Evolutionary conservation across 331 rosid genomes (phyloP).

Genomic region (Telfairia occidentalis): DNA sequence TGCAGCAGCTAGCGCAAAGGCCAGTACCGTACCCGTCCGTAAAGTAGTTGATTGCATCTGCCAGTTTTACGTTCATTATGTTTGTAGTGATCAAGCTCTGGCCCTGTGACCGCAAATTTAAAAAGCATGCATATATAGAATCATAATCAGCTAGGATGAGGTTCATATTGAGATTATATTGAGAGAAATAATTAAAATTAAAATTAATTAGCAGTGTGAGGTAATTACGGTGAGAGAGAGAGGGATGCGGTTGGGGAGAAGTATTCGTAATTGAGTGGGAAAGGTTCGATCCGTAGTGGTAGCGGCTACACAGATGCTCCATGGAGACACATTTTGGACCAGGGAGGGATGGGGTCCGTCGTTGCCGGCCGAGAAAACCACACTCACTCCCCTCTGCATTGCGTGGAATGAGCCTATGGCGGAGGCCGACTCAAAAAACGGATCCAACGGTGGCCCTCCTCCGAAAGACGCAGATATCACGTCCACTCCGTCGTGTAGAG

Average conservation of each 20-base stretch:
- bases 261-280: constrained; percentile 25
- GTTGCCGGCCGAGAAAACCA: constrained; percentile 47
- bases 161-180: too few species aligned
- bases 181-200: too few species aligned
- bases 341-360: constrained; percentile 33
- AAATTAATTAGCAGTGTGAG: too few species aligned
- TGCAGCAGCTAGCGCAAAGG: too few species aligned
- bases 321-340: constrained; percentile 37
- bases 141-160: too few species aligned
- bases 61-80: constrained; percentile 23
- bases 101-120: too few species aligned
- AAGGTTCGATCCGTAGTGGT: constrained; percentile 35
- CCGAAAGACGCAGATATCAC: constrained; percentile 40
- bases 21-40: constrained; percentile 22
- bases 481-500: constrained; percentile 37
- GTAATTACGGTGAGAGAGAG: constrained; percentile 28
- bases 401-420: constrained; percentile 49
- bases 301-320: constrained; percentile 50
- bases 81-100: constrained; percentile 31
- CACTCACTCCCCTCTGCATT: constrained; percentile 41
- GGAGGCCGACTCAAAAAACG: constrained; percentile 6
- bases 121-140: too few species aligned
- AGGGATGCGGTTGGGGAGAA: constrained; percentile 17
- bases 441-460: constrained; percentile 23
- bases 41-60: constrained; percentile 20